Percentiles rank a stretch among this genome's conserved stretches.
These are phyloP conservation scores for Gloeopeniophorella convolvens DNA, from an alignment of 768 basidiomycete genomes.

Conservation along the genomic window DNA sequence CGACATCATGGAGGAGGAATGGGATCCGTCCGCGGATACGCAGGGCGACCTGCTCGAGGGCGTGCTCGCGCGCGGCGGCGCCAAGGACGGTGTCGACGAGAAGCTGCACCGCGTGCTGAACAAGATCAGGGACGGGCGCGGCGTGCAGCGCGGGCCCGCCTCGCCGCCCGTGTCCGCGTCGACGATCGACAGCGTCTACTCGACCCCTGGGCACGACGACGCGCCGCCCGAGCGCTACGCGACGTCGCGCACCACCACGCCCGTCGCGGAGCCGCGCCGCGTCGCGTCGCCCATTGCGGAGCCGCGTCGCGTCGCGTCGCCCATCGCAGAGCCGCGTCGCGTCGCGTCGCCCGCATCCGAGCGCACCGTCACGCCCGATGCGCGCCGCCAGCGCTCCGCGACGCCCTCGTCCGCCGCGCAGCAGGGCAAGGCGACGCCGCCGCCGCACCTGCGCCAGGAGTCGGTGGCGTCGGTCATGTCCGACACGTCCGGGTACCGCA, in stretches of 20 bases:
- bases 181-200: conserved; percentile 31
- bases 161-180: conserved; percentile 22
- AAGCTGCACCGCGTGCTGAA: conserved; percentile 68
- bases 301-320: background rate
- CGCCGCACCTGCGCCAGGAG: conserved; percentile 14
- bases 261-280: conserved; percentile 1
- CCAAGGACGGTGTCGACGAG: conserved; percentile 55
- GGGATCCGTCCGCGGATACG: conserved; percentile 39
- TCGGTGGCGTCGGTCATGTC: conserved; percentile 15
- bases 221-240: background rate
- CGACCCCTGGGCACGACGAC: conserved; percentile 55
- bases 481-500: conserved; percentile 21
- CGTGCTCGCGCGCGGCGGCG: conserved; percentile 41
- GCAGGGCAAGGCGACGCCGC: background rate
- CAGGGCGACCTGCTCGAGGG: conserved; percentile 64
- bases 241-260: conserved; percentile 23
- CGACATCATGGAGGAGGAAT: conserved; percentile 87
- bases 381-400: conserved; percentile 4
- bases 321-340: conserved; percentile 23
- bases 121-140: conserved; percentile 65
- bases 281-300: conserved; percentile 16
- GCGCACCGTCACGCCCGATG: conserved; percentile 24
- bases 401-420: conserved; percentile 11
- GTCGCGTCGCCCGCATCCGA: conserved; percentile 26
- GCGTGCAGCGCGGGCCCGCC: conserved; percentile 26